These are phyloP conservation scores for Pleurotus tuoliensis DNA, from an alignment of 768 basidiomycete genomes.

Conservation along the genomic window DNA sequence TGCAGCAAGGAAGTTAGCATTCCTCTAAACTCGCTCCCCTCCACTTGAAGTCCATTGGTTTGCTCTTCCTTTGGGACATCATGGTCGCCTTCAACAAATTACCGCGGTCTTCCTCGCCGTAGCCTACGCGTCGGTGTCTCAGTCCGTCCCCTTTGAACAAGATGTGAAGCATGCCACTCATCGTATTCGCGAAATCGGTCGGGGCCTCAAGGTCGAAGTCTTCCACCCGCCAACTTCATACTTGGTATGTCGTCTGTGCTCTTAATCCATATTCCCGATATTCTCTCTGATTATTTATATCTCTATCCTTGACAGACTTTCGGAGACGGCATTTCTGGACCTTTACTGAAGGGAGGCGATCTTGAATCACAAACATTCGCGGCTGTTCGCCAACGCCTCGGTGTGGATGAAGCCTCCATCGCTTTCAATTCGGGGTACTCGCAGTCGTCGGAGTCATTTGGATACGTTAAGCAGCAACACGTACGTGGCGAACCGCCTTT, in stretches of 20 bases:
- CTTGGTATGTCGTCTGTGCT: conserved; percentile 20
- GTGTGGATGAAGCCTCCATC: conserved; percentile 16
- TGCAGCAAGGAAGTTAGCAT: background rate
- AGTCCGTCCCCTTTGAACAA: conserved; percentile 21
- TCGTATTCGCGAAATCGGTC: conserved; percentile 22
- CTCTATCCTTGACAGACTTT: conserved; percentile 20
- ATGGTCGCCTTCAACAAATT: conserved; percentile 18
- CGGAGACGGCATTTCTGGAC: conserved; percentile 25
- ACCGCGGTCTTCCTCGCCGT: conserved; percentile 24
- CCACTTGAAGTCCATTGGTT: background rate
- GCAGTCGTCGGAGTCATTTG: conserved; percentile 18
- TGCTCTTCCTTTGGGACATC: background rate
- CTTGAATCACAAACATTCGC: conserved; percentile 18
- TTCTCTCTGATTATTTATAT: background rate
- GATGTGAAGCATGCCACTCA: conserved; percentile 29
- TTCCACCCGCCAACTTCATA: conserved; percentile 34
- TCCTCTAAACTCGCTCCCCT: background rate
- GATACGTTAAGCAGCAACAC: conserved; percentile 23
- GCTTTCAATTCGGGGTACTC: conserved; percentile 22
- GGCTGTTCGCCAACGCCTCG: conserved; percentile 19
- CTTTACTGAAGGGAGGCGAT: conserved; percentile 19
- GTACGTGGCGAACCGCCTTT: conserved; percentile 9
- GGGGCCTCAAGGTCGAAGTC: conserved; percentile 25
- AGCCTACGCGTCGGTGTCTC: conserved; percentile 20
- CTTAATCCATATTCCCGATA: background rate